Evolutionary conservation across 306 rosid genomes (phyloP).

Genomic region (Trifolium fragiferum): DNA sequence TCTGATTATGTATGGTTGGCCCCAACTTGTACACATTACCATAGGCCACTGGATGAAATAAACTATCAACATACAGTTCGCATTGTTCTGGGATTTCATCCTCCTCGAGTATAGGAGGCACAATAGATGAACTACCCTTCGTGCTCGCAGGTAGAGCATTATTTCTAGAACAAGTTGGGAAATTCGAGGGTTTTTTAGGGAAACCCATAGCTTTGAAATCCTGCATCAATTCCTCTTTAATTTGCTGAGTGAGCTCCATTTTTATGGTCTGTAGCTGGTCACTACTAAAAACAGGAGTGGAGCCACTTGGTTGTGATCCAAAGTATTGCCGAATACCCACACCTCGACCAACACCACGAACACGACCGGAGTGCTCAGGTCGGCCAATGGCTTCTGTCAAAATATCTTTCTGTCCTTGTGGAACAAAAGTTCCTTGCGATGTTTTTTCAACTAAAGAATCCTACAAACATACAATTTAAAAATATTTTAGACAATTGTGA

Average conservation of each 20-base stretch:
- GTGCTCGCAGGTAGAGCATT: neutral
- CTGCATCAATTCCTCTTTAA: conserved; percentile 16
- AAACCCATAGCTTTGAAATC: conserved; percentile 4
- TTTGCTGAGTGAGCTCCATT: conserved; percentile 16
- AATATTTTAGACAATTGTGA: neutral
- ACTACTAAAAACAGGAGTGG: conserved; percentile 4
- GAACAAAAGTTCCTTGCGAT: conserved; percentile 18
- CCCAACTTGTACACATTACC: conserved; percentile 5
- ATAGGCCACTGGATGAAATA: conserved; percentile 6
- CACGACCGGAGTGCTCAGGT: conserved; percentile 10
- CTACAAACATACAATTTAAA: conserved; percentile 1
- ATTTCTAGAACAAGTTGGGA: neutral
- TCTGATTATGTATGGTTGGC: conserved; percentile 9
- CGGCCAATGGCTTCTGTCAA: conserved; percentile 16
- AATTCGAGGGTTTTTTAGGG: neutral
- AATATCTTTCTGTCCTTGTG: conserved; percentile 18
- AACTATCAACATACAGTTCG: conserved; percentile 8
- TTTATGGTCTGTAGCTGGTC: neutral
- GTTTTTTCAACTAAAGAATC: conserved; percentile 18
- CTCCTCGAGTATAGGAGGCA: neutral
- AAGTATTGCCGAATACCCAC: conserved; percentile 9
- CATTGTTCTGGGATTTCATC: conserved; percentile 18
- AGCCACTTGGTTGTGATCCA: neutral
- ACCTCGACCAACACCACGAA: conserved; percentile 25
- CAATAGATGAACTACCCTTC: neutral